Base-by-base conservation (phyloP, 352 stramenopile species). In the Pythium inflatum region DNA sequence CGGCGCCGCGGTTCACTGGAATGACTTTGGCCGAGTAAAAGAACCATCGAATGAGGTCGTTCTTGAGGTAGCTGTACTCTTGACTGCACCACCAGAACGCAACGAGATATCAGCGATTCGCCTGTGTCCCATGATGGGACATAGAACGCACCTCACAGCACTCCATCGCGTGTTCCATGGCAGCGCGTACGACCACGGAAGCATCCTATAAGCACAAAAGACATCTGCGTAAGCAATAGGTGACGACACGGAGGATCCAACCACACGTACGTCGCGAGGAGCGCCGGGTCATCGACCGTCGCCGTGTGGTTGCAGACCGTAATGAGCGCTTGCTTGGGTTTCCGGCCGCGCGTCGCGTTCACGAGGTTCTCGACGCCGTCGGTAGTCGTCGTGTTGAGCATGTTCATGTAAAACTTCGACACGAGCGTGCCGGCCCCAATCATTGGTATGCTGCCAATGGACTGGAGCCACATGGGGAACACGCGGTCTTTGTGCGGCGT, bases 301-400 rank as follows among this genome's bases (percentile, higher is more conserved):
- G 88, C 84, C 55, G 85, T 89, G 79, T 95, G 88, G 68, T 95
- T 95, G 31, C 83, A 93, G 45, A 95, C 86, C 31, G 88, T 95
- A 68, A 95, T 91, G 61, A 95, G 61, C 30, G 85, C 59, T 40
- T 80, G 83, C 40, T 76, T 72, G 6, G 75, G 60, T 34, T 82
- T 84, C 9, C 85, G 74, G 43, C 73, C 56, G 9, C 86, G 71
- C 28, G 90, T 48, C n/a, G 73, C 70, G 40, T 83, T 64, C 11
- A 69, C 55, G 30, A 95, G 53, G n/a, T 74, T 66, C 25, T 90
- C 83, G 24, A 65, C 41, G 36, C 82, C 83, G 20, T 90, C 68
- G 2, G 79, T 69, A 1, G 53, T 76, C 40, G 83, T 87, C 5
- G 45, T 62, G 72, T 91, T 95, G 30, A 90, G 62, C 24, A 71